Evolutionary conservation across 2,329 filamentous ascomycete genomes (phyloP), one percentile per base, ranked within the genome.

Genomic region (Talaromyces sp.): DNA sequence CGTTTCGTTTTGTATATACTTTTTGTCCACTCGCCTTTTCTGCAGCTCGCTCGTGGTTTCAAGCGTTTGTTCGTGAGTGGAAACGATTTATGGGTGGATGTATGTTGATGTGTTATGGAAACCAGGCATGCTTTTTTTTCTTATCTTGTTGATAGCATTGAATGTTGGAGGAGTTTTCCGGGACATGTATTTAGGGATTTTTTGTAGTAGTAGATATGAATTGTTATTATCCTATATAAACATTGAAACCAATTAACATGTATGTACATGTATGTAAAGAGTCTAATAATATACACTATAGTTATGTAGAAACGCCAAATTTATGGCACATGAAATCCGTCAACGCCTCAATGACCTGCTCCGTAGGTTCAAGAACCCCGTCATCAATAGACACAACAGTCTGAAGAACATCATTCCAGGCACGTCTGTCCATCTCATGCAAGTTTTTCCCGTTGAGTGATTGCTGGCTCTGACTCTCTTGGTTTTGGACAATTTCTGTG

Each of bases 351-450:
- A 59, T 55, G 19, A 61, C 55, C 19, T 54, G 56, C 22, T 63
- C 52, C 10, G 17, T 17, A 4, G 57, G 57, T 17, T 55, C 22
- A 19, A 56, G 30, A 15, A 42, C 42, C 15, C 57, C 59, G 27
- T 32, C 42, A 22, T 58, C 55, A 15, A 52, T 39, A n/a, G 51
- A 33, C 19, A 58, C 22, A 22, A 63, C 5, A 7, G 55, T 51
- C 15, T 47, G 33, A 3, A 61, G 15, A 15, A 60, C 56, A 28
- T 22, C 10, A 42, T 55, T 55, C 73, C 73, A 76, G 15, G 70
- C 66, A 15, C 62, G 51, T 30, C 65, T 57, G 13, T 69, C 64
- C 22, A 85, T 77, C 56, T 85, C 80, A 59, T 85, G 82, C 19
- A 86, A 64, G 19, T 77, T 78, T 52, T 73, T 74, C 25, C 75